Evolutionary conservation across 371 early-diverging fungal genomes (phyloP), one percentile per base, ranked within the genome.

Genomic region (Amoeboaphelidium occidentale): DNA sequence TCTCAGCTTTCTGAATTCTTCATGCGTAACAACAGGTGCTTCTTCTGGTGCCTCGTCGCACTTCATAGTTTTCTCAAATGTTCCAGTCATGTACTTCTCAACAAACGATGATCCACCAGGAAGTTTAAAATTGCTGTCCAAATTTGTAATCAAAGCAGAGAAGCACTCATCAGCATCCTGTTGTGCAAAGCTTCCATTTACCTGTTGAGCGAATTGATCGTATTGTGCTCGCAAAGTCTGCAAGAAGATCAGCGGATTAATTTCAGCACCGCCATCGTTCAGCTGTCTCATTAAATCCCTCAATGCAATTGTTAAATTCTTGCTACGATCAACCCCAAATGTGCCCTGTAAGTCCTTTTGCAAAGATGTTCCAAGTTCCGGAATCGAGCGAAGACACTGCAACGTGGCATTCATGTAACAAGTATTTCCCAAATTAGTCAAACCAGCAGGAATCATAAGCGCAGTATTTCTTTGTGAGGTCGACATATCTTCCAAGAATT

Each of bases 121-220:
- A 25, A 26, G 73, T 22, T 62, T 63, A n/a, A 55, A 57, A 14
- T 62, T 59, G 12, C 57, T 58, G 1, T 66, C 56, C 2, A 62
- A 63, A 27, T 48, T 51, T n/a, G 27, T 21, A 14, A 32, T 50
- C 13, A 74, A 64, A 10, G 72, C 63, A 2, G 74, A 75, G n/a
- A 80, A 93, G 61, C 88, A 90, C 61, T 97, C 97, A 60, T 94
- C 92, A 2, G 97, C 97, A 63, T 97, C 97, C 65, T 97, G 96
- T 58, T 97, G 96, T 66, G 70, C 65, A 79, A 20, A 76, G 50
- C 56, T 84, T 69, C 45, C 65, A 67, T 53, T 63, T 59, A 81
- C 74, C 51, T 64, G 68, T 56, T 70, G 82, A 10, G 73, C 73
- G 60, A 89, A 93, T 59, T 84, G 85, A 27, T 91, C 91, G 54